phyloP scores from a whole-genome alignment of 2,329 filamentous ascomycete species.

The Pseudocercospora cruenta region DNA sequence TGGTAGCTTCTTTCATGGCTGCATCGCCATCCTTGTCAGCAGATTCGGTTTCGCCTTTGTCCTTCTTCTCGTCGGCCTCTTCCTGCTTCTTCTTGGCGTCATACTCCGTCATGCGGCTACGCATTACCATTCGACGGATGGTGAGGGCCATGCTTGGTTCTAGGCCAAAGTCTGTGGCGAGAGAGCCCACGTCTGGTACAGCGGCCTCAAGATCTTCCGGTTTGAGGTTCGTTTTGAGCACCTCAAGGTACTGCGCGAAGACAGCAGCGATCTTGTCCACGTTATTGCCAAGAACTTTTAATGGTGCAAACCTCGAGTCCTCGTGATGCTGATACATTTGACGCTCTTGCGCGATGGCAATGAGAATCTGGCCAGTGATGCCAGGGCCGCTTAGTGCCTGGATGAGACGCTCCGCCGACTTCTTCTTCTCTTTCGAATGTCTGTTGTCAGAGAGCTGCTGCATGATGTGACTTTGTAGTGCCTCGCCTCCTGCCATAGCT shows the following conservation, averaged over 20 bases:
- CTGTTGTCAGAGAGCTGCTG: slow-evolving; percentile 80
- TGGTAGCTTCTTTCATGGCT: slow-evolving; percentile 42
- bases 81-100: slow-evolving; percentile 43
- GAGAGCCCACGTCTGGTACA: slow-evolving; percentile 72
- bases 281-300: slow-evolving; percentile 86
- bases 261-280: slow-evolving; percentile 88
- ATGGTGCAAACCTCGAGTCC: slow-evolving; percentile 72
- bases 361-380: slow-evolving; percentile 79
- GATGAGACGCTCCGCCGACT: slow-evolving; percentile 77
- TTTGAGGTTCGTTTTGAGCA: slow-evolving; percentile 78
- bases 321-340: slow-evolving; percentile 81
- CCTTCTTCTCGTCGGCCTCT: slow-evolving; percentile 37
- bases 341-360: slow-evolving; percentile 87
- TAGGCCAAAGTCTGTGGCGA: slow-evolving; percentile 79
- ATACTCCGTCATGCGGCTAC: slow-evolving; percentile 61
- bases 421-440: slow-evolving; percentile 59
- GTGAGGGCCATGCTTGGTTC: slow-evolving; percentile 82
- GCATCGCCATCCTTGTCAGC: slow-evolving; percentile 13
- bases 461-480: slow-evolving; percentile 78
- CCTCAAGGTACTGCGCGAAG: slow-evolving; percentile 84
- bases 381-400: slow-evolving; percentile 76
- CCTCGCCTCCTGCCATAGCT: slow-evolving; percentile 83
- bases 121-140: slow-evolving; percentile 75
- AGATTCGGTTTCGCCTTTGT: slow-evolving; percentile 55
- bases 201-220: slow-evolving; percentile 75